phyloP scores from a whole-genome alignment of 1,284 basidiomycete species.

The Wolfiporia cocos region DNA sequence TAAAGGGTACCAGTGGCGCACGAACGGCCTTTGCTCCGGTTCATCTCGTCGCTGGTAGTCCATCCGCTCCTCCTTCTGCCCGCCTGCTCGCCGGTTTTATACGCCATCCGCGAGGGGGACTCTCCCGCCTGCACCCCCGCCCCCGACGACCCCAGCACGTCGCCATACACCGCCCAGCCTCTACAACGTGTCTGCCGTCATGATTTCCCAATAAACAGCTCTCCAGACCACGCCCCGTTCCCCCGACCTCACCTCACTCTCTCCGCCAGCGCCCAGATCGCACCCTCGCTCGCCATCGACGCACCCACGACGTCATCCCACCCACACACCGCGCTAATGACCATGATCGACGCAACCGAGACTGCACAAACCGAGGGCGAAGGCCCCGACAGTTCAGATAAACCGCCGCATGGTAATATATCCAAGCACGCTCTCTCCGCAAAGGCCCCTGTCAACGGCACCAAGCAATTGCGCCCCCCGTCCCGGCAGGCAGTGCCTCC shows the following conservation, averaged over 20 bases:
- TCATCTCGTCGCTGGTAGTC: constrained; percentile 14
- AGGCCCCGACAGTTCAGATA: constrained; percentile 51
- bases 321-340: too few species aligned
- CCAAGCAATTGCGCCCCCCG: constrained; percentile 13
- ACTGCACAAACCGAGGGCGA: constrained; percentile 51
- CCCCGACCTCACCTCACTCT: constrained; percentile 13
- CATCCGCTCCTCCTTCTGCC: constrained; percentile 12
- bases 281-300: constrained; percentile 7
- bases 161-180: too few species aligned
- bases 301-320: too few species aligned
- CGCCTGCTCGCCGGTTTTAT: constrained; percentile 12
- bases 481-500: constrained; percentile 9
- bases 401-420: constrained; percentile 39
- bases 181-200: constrained; percentile 24
- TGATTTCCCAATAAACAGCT: constrained; percentile 31
- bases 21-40: constrained; percentile 18
- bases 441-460: constrained; percentile 18
- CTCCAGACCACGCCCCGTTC: constrained; percentile 13
- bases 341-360: constrained; percentile 25
- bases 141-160: too few species aligned
- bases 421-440: constrained; percentile 13
- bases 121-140: constrained; percentile 24
- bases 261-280: constrained; percentile 9
- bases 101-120: constrained; percentile 26
- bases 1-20: constrained; percentile 18